A percentile compares a stretch with the other conserved stretches of the same genome.
Conservation (phyloP, 805 yeast genomes). For the Pichia membranifaciens region DNA sequence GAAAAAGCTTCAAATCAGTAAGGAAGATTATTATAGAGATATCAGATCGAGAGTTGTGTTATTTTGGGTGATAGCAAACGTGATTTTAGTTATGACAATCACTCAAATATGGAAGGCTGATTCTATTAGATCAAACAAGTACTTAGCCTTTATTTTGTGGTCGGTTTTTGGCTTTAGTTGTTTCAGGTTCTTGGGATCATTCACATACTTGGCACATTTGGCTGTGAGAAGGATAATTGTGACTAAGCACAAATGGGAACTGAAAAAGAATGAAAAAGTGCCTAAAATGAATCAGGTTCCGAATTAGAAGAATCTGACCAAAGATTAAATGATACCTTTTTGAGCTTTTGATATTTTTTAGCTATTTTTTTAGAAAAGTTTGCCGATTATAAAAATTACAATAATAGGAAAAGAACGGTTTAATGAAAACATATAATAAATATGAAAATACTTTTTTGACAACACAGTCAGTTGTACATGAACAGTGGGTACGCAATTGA, state of each 20-base stretch:
- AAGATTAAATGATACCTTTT: too few relatives aligned
- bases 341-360: too few relatives aligned
- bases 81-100: slow-evolving; percentile 79
- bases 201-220: slow-evolving; percentile 53
- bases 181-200: slow-evolving; percentile 78
- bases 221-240: slow-evolving; percentile 29
- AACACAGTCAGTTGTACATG: too few relatives aligned
- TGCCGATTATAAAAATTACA: too few relatives aligned
- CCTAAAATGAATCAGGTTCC: slow-evolving; percentile 16
- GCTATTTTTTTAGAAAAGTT: too few relatives aligned
- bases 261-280: slow-evolving; percentile 19
- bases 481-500: too few relatives aligned
- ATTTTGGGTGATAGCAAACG: slow-evolving; percentile 82
- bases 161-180: slow-evolving; percentile 80
- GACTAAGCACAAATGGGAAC: slow-evolving; percentile 29
- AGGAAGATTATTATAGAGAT: slow-evolving; percentile 89
- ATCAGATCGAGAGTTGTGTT: slow-evolving; percentile 94
- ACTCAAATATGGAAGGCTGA: slow-evolving; percentile 73
- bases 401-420: too few relatives aligned
- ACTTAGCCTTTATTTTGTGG: slow-evolving; percentile 84
- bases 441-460: too few relatives aligned
- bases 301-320: not conserved
- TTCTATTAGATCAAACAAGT: slow-evolving; percentile 61
- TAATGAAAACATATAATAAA: too few relatives aligned
- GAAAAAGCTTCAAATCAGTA: slow-evolving; percentile 34